Evolutionary conservation across 2,329 filamentous ascomycete genomes (phyloP).

Genomic region (Blumeria graminis): DNA sequence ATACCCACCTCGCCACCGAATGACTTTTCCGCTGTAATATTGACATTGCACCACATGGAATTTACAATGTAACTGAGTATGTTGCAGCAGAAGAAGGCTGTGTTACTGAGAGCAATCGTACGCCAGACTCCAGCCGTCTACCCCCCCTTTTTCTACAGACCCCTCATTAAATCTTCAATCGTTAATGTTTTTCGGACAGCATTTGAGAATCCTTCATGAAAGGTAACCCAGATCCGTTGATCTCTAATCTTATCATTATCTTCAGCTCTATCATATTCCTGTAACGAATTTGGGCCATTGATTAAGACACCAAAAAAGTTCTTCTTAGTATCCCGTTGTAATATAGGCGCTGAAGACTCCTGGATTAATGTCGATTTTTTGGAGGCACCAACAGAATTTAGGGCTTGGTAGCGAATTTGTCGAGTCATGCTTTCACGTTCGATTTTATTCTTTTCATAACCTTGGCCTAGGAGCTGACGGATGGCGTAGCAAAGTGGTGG

Average conservation of each 20-base stretch:
- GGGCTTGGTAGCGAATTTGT: slow-evolving; percentile 2
- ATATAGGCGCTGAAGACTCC: slow-evolving; percentile 2
- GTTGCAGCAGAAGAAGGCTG: no score
- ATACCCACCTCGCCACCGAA: no score
- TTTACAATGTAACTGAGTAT: no score
- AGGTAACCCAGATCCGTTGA: slow-evolving; percentile 62
- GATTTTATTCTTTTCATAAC: slow-evolving; percentile 50
- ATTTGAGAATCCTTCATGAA: slow-evolving; percentile 77
- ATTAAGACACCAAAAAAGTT: slow-evolving; percentile 67
- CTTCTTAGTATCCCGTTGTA: slow-evolving; percentile 27
- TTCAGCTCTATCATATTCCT: slow-evolving; percentile 23
- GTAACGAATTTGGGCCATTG: slow-evolving; percentile 7
- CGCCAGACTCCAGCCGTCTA: no score
- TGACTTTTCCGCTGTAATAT: no score
- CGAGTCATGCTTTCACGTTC: slow-evolving; percentile 29
- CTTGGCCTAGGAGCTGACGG: slow-evolving; percentile 77
- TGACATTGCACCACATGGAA: no score
- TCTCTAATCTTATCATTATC: slow-evolving; percentile 30
- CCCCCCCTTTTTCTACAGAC: slow-evolving; percentile 20
- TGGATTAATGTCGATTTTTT: slow-evolving; percentile 6
- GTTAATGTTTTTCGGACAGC: slow-evolving; percentile 75
- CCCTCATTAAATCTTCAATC: slow-evolving; percentile 51
- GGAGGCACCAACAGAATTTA: background rate
- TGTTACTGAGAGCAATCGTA: no score
- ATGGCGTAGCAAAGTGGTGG: slow-evolving; percentile 76